Conservation (phyloP, 2,329 filamentous ascomycete species). For the Claviceps arundinis region DNA sequence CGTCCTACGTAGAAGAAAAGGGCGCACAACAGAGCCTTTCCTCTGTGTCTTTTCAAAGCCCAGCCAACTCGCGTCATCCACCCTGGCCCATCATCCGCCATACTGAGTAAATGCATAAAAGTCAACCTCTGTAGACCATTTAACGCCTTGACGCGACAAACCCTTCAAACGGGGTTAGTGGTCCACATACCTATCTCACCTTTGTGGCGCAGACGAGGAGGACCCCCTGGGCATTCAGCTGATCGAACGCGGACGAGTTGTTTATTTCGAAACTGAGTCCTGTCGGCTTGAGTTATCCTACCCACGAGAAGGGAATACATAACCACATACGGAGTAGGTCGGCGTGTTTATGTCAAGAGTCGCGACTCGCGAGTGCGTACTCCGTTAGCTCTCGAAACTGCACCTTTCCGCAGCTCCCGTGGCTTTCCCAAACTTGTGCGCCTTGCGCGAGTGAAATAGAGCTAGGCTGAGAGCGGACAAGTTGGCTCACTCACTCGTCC, state of each 20-base stretch:
- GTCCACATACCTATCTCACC: not conserved
- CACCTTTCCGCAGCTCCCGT: not conserved
- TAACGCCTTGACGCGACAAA: not conserved
- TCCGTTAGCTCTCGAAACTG: not conserved
- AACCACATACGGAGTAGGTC: not conserved
- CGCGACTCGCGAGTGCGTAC: not conserved
- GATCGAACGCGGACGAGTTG: not conserved
- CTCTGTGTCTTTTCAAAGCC: too few species aligned
- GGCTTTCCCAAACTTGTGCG: not conserved
- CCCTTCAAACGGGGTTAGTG: slow-evolving; percentile 2
- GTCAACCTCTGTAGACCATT: not conserved
- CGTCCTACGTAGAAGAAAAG: not conserved
- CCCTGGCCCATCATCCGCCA: not conserved
- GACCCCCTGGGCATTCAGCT: not conserved
- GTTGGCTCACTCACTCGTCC: not conserved
- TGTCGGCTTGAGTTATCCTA: not conserved
- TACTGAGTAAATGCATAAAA: not conserved
- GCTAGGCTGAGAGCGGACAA: not conserved
- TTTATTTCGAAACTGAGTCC: not conserved
- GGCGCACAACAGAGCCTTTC: not conserved
- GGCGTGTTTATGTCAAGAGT: not conserved
- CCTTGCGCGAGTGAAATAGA: not conserved
- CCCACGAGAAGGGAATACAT: not conserved
- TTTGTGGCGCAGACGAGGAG: slow-evolving; percentile 2
- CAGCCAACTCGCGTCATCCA: too few species aligned